These are phyloP conservation scores for Ophiocordyceps unilateralis DNA, from an alignment of 2,329 filamentous ascomycete genomes.

Conservation along the genomic window DNA sequence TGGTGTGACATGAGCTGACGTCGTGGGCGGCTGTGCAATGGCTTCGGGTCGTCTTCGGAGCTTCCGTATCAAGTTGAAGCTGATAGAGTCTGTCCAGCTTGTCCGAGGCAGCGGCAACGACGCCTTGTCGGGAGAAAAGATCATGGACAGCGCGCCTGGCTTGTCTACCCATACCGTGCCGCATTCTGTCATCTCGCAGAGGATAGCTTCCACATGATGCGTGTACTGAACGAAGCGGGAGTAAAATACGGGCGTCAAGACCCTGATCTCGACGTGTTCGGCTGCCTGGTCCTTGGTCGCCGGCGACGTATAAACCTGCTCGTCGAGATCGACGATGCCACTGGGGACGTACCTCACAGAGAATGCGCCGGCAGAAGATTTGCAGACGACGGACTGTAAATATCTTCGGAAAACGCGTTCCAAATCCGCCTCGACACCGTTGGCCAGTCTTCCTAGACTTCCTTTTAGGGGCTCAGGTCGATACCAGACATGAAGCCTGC, in stretches of 20 bases:
- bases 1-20: background rate
- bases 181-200: slow-evolving; percentile 41
- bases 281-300: slow-evolving; percentile 5
- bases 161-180: slow-evolving; percentile 39
- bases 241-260: slow-evolving; percentile 52
- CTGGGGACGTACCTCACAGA: slow-evolving; percentile 35
- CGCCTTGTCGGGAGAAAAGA: slow-evolving; percentile 23
- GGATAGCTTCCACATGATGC: slow-evolving; percentile 42
- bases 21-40: slow-evolving; percentile 23
- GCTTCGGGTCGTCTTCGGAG: slow-evolving; percentile 23
- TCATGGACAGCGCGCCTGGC: slow-evolving; percentile 29
- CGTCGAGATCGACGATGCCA: slow-evolving; percentile 21
- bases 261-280: slow-evolving; percentile 33
- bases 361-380: slow-evolving; percentile 22
- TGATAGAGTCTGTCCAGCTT: slow-evolving; percentile 19
- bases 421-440: slow-evolving; percentile 26
- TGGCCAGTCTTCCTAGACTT: slow-evolving; percentile 36
- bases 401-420: slow-evolving; percentile 31
- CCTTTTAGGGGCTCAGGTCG: slow-evolving; percentile 42
- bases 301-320: slow-evolving; percentile 21
- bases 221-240: slow-evolving; percentile 45
- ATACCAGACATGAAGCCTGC: slow-evolving; percentile 45
- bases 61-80: slow-evolving; percentile 25
- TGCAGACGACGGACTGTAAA: slow-evolving; percentile 29
- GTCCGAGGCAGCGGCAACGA: slow-evolving; percentile 14